Evolutionary conservation across 2,329 filamentous ascomycete genomes (phyloP), one percentile per base, ranked within the genome.

Genomic region (Neurospora sp.): DNA sequence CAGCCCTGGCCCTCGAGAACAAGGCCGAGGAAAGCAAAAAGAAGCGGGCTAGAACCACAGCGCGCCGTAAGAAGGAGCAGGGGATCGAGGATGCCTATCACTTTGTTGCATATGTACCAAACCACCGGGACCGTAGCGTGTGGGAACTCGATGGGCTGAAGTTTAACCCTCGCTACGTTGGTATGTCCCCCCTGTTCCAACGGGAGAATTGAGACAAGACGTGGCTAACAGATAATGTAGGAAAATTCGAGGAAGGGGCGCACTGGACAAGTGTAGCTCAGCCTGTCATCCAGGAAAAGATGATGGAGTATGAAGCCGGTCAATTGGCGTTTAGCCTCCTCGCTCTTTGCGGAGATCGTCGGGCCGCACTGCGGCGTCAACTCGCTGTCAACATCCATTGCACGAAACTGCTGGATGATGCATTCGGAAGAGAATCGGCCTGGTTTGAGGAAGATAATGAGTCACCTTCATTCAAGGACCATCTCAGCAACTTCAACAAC

Each of bases 71-170:
- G 70, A 43, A 40, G 37, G 15, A 68, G n/a, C 17, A 43, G 15
- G 17, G 69, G 62, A 66, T 46, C 28, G 36, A 57, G 52, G 37
- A 70, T 39, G 89, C 87, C 0, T 96, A 91, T 77, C 95, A 98
- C 77, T 98, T 96, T 79, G 91, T 97, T 73, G 94, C 93, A 6
- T 97, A 95, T 77, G 89, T 97, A 38, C 92, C 92, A 2, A 84
- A 86, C n/a, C 89, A 87, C 2, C 83, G 87, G 69, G 52, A 62
- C 52, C 52, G 52, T 62, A 62, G 52, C 28, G 86, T 97, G 15
- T 97, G 93, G 93, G 92, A 94, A 78, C 87, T 98, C 5, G 95
- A 98, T 79, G 95, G 95, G 4, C 82, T 97, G 28, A 89, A 94
- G 77, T 83, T 83, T 57, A 87, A 89, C 73, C 95, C 93, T 3